Evolutionary conservation across 257 asterid genomes (phyloP), one percentile per base, ranked within the genome.

Genomic region (Solanum chiquidenum): DNA sequence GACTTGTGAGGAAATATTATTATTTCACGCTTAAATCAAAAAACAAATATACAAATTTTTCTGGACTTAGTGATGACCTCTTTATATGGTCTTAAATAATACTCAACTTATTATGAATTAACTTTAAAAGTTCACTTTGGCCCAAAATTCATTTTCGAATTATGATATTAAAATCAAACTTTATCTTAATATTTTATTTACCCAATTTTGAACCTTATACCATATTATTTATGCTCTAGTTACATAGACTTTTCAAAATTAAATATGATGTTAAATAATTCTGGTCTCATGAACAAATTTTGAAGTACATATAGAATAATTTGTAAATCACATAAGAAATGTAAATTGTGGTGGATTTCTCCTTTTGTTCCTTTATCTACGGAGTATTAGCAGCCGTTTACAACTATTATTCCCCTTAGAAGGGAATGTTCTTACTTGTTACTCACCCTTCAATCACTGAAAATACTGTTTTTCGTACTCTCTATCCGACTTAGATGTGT

Each of bases 361-460:
- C 4, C 12, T 40, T 40, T 40, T 40, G 4, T 12, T 40, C 12
- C 46, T 40, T 9, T 9, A 1, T 3, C 12, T 9, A 40, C 9
- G 0, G 1, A 0, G 12, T 40, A 40, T 40, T 40, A 9, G 12
- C 1, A 35, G 4, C 1, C 4, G 0, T 9, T 40, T 40, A 9
- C 4, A 9, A 9, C 7, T 37, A 8, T 37, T 40, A 0, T 40
- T 40, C 12, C 12, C 3, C 4, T 40, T 12, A 0, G 3, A 40
- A 9, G 0, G 12, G 0, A 0, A 40, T 2, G 3, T 40, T 40
- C 1, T 40, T 40, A 40, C 4, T 9, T 9, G 4, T 3, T 9
- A 9, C 12, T 40, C 46, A 40, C 0, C 1, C 12, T 0, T 40
- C 46, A 0, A 9, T 9, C 46, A 40, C 4, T 0, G 0, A 2